phyloP scores from a whole-genome alignment of 139 green algal genomes.

The Micractinium sp. region DNA sequence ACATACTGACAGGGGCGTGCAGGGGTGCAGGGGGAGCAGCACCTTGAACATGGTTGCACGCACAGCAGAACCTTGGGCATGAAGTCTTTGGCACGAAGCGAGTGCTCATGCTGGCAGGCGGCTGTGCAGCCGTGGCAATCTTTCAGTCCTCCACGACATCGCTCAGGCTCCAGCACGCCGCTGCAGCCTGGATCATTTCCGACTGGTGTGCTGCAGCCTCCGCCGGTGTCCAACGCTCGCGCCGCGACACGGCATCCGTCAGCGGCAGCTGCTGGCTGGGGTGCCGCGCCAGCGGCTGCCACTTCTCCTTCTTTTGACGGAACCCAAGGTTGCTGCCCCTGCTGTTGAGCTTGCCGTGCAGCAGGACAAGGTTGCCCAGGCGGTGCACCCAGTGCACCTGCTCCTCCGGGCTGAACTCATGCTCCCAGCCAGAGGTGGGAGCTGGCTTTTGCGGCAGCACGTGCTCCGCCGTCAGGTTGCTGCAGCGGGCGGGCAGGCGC shows the following conservation, averaged over 20 bases:
- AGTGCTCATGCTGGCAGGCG: too few species aligned
- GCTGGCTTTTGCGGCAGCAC: conserved; percentile 5
- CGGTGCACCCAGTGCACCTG: background rate
- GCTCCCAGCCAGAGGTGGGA: background rate
- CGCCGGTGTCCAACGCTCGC: background rate
- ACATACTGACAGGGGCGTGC: too few species aligned
- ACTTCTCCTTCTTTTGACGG: background rate
- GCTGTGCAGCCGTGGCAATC: too few species aligned
- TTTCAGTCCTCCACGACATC: too few species aligned
- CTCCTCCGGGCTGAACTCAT: background rate
- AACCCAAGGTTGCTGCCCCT: background rate
- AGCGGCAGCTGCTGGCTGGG: background rate
- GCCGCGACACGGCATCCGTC: background rate
- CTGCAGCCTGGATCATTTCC: background rate
- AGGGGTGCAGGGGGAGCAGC: too few species aligned
- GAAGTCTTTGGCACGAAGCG: too few species aligned
- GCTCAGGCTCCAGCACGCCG: too few species aligned
- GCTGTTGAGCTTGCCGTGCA: background rate
- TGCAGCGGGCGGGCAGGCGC: background rate
- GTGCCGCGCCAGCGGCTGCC: background rate
- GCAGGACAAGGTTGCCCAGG: conserved; percentile 4
- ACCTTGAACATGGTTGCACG: too few species aligned
- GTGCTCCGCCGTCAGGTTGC: background rate
- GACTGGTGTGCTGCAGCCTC: background rate
- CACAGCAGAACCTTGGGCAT: too few species aligned